Evolutionary conservation across 1,284 basidiomycete species (phyloP).

Genomic region (Athelia sp.): DNA sequence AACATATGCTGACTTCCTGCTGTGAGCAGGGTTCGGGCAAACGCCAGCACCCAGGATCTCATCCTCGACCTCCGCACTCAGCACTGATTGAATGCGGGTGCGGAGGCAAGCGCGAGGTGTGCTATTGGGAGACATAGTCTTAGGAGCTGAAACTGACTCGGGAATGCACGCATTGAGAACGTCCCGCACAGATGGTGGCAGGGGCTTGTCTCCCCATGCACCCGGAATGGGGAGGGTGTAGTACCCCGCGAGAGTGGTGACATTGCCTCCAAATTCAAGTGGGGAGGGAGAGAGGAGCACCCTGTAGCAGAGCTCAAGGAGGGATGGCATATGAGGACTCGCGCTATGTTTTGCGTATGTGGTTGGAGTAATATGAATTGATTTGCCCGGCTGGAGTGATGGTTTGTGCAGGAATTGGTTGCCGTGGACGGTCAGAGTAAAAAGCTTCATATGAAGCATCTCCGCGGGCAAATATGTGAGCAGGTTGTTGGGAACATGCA

Average conservation of each 20-base stretch:
- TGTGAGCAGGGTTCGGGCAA: slow-evolving; percentile 53
- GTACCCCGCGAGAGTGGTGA: not conserved
- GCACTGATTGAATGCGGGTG: not conserved
- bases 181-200: not conserved
- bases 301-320: slow-evolving; percentile 49
- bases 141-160: not conserved
- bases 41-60: slow-evolving; percentile 25
- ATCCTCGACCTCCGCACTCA: slow-evolving; percentile 2
- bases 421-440: slow-evolving; percentile 40
- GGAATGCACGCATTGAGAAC: slow-evolving; percentile 3
- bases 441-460: slow-evolving; percentile 48
- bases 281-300: slow-evolving; percentile 32
- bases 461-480: slow-evolving; percentile 63
- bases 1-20: slow-evolving; percentile 39
- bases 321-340: slow-evolving; percentile 29
- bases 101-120: not conserved
- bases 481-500: slow-evolving; percentile 60
- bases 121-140: not conserved
- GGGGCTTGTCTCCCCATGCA: not conserved
- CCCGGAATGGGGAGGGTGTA: slow-evolving; percentile 1
- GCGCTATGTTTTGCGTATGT: not conserved
- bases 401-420: slow-evolving; percentile 52
- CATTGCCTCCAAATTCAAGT: slow-evolving; percentile 5
- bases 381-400: no score
- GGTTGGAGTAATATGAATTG: slow-evolving; percentile 1